These are phyloP conservation scores for Hyaloperonospora arabidopsidis DNA, from an alignment of 352 stramenopile species.

Conservation along the genomic window DNA sequence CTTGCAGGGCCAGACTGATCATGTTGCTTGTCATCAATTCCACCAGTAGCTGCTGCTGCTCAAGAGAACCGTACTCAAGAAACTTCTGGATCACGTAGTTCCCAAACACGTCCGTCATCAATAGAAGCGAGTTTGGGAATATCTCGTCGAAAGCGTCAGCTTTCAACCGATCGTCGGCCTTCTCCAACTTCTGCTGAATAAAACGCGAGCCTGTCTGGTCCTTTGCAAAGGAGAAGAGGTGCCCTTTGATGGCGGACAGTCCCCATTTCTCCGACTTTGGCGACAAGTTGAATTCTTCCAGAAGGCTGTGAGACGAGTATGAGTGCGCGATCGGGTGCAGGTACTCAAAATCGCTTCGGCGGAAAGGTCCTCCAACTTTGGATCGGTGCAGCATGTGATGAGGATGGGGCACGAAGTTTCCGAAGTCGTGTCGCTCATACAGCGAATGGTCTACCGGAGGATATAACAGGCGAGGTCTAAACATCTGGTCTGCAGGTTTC, in stretches of 20 bases:
- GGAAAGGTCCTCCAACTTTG: constrained; percentile 21
- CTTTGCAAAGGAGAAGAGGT: constrained; percentile 80
- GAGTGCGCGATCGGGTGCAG: constrained; percentile 54
- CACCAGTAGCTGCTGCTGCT: constrained; percentile 84
- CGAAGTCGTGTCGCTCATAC: constrained; percentile 24
- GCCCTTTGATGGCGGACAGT: constrained; percentile 67
- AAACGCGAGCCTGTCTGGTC: constrained; percentile 82
- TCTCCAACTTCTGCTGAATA: constrained; percentile 86
- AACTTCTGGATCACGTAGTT: constrained; percentile 99
- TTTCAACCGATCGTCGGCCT: constrained; percentile 63
- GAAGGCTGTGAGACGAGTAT: constrained; percentile 59
- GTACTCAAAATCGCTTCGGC: constrained; percentile 30
- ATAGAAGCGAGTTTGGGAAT: constrained; percentile 59
- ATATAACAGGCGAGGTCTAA: constrained; percentile 21
- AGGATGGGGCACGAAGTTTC: constrained; percentile 17
- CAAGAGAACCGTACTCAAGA: constrained; percentile 88
- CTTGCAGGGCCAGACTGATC: constrained; percentile 91
- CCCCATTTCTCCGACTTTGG: constrained; percentile 78
- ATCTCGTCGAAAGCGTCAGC: constrained; percentile 77
- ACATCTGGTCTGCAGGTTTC: constrained; percentile 20
- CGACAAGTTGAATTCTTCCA: constrained; percentile 74
- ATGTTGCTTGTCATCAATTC: constrained; percentile 89
- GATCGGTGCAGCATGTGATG: constrained; percentile 29
- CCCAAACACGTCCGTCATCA: constrained; percentile 95
- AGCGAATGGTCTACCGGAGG: constrained; percentile 18